Evolutionary conservation across 495 filamentous ascomycete genomes (phyloP), one percentile per base, ranked within the genome.

Genomic region (Tuber aestivum): DNA sequence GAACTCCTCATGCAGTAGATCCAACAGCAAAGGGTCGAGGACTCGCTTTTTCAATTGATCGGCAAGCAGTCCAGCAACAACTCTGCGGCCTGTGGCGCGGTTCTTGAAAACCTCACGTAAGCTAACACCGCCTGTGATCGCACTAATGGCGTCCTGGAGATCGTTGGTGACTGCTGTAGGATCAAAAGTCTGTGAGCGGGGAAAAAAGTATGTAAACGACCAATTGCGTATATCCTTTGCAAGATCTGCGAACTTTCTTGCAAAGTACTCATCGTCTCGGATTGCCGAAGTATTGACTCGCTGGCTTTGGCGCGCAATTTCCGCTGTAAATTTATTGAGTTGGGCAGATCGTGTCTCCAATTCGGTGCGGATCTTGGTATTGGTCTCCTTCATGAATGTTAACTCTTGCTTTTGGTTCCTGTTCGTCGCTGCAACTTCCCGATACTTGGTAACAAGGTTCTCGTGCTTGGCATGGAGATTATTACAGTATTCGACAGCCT

Each of bases 241-340:
- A 7, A 78, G 50, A 23, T 20, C 48, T 4, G 76, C 70, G 69
- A 78, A 78, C 45, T 78, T 70, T 4, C 20, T 70, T 14, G 65
- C 72, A 41, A 77, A 77, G 45, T 77, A 74, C 23, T 69, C 72
- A 75, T 77, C 76, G 38, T 77, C 76, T 45, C 76, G 45, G 45
- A 50, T 50, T 50, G 45, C 45, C 6, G 45, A n/a, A n/a, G 45
- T 50, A 23, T 50, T 50, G 6, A n/a, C 45, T 50, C 21, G 45
- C 45, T 50, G 45, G 45, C 9, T 50, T n/a, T 50, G 45, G 21
- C 45, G 45, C 8, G 45, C 45, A n/a, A 50, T 50, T 0, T 50
- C 21, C 45, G 6, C 45, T n/a, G 45, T n/a, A n/a, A 50, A 8
- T n/a, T n/a, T n/a, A 50, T 50, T n/a, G 45, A 50, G 20, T n/a